These are phyloP conservation scores for Tuber umbilicatum DNA, from an alignment of 495 filamentous ascomycete species.

Conservation along the genomic window DNA sequence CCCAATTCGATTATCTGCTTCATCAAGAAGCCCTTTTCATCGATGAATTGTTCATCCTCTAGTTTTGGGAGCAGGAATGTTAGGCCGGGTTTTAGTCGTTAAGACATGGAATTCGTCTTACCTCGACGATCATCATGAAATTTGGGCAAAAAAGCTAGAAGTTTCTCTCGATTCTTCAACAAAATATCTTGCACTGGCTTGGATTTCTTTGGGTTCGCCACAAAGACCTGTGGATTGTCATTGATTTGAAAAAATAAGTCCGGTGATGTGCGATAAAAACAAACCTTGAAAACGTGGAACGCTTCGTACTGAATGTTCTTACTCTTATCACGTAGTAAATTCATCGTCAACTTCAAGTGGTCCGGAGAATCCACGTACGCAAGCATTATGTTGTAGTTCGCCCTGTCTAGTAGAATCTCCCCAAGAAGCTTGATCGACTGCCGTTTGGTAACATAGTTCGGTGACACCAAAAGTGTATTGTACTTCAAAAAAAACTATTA, in stretches of 20 bases:
- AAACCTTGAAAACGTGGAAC: conserved; percentile 96
- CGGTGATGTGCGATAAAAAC: conserved; percentile 11
- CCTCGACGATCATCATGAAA: conserved; percentile 85
- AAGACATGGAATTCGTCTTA: conserved; percentile 11
- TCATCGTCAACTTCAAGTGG: conserved; percentile 97
- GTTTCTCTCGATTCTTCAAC: conserved; percentile 85
- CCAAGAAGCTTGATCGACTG: conserved; percentile 97
- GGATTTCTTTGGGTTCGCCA: conserved; percentile 94
- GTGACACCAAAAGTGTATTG: conserved; percentile 80
- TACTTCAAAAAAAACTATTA: conserved; percentile 78
- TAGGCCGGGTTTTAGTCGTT: neutral
- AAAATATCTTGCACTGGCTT: conserved; percentile 88
- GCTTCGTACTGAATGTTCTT: conserved; percentile 99
- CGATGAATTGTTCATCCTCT: conserved; percentile 97
- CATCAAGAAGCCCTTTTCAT: conserved; percentile 93
- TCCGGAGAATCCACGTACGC: conserved; percentile 90
- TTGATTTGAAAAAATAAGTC: neutral
- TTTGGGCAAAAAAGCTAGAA: conserved; percentile 77
- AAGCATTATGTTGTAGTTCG: conserved; percentile 98
- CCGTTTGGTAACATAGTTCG: conserved; percentile 94
- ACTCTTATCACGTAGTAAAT: conserved; percentile 82
- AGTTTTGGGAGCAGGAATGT: neutral
- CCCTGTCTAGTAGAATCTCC: conserved; percentile 86
- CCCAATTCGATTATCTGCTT: conserved; percentile 63
- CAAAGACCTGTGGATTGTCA: conserved; percentile 63